Base-by-base conservation (phyloP, 2,329 filamentous ascomycete species). In the Colletotrichum incanum region DNA sequence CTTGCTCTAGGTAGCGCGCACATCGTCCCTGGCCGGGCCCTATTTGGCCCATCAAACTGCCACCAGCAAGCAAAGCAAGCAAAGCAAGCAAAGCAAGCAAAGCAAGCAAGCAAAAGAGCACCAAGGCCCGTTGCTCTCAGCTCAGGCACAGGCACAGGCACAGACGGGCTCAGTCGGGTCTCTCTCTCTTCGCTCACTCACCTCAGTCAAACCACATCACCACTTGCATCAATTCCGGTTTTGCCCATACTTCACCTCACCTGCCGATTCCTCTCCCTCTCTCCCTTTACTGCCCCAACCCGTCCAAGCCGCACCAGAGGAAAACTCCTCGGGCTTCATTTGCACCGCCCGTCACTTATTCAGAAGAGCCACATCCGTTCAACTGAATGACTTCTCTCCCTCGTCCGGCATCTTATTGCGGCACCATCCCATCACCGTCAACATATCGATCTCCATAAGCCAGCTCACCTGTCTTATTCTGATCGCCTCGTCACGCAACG, bases 171-270 rank as follows among this genome's bases (percentile, higher is more conserved):
- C 28, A 52, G 49, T 34, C 41, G 26, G 41, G 26, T 50, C n/a
- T 62, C 59, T 23, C 59, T 50, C 45, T 39, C 23, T 18, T 26
- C 45, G 41, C 60, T 52, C 60, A 52, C 16, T 49, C 58, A 60
- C n/a, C 50, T 62, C 58, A 68, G 69, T 71, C 65, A 68, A 70
- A 69, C 70, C 70, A 70, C 65, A 72, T 72, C 70, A 72, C 70
- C 70, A 72, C 65, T 72, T 72, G 59, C 59, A 68, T 72, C 69
- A 63, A 72, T 64, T 58, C 65, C 58, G 65, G 65, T 23, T 54
- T 69, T 64, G 45, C 45, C 69, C 59, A 69, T 63, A 61, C 67
- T 68, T 72, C 69, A 63, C 65, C 58, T 56, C n/a, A 26, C n/a
- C 67, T 20, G 54, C 43, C 45, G 26, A n/a, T 58, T 50, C 26